Conservation (phyloP, 73 alveolate genomes). For the Blepharisma japonicum region DNA sequence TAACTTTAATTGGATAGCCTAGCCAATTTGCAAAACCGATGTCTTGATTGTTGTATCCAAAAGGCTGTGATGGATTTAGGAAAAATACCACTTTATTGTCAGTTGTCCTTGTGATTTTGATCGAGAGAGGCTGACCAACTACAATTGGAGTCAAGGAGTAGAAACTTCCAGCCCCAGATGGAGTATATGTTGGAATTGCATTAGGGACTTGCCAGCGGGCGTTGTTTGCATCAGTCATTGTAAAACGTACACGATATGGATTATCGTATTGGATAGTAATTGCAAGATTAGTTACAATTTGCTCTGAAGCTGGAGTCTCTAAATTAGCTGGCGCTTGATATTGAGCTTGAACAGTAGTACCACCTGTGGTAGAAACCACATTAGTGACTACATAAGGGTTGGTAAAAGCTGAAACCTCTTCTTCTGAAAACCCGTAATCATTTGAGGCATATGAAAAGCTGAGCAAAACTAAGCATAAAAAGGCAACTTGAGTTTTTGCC, state of each 20-base stretch:
- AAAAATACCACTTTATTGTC: background rate
- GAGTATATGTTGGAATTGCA: background rate
- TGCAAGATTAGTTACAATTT: background rate
- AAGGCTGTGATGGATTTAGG: background rate
- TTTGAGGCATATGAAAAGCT: no score
- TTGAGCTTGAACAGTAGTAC: background rate
- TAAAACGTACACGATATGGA: background rate
- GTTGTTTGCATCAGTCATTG: slow-evolving; percentile 4
- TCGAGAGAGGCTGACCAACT: background rate
- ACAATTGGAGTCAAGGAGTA: background rate
- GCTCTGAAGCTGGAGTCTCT: background rate
- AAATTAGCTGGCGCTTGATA: background rate
- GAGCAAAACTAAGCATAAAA: no score
- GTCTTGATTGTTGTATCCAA: background rate
- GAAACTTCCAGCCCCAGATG: background rate
- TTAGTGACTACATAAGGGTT: background rate
- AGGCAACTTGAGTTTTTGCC: no score
- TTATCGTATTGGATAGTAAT: background rate
- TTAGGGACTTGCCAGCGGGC: slow-evolving; percentile 7
- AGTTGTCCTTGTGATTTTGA: background rate
- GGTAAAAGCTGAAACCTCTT: no score
- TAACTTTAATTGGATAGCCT: background rate
- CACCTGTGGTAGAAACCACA: background rate
- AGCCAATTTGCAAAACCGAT: slow-evolving; percentile 29
- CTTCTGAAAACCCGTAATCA: no score